Evolutionary conservation across 495 filamentous ascomycete species (phyloP).

Genomic region (Annulohypoxylon stygium): DNA sequence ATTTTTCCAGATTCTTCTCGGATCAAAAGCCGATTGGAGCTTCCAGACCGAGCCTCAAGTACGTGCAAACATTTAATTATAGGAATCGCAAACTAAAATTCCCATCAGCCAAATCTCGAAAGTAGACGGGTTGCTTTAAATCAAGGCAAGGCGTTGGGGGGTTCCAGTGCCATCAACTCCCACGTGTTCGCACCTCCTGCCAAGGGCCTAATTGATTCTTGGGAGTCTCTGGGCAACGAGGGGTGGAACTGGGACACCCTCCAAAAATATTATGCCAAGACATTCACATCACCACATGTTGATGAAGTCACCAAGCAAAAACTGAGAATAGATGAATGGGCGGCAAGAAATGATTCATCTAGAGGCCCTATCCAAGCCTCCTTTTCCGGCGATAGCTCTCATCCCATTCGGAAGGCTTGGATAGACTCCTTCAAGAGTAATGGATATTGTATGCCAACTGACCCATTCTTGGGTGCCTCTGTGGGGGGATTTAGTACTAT

Average conservation of each 20-base stretch:
- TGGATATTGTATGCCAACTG: constrained; percentile 30
- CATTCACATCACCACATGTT: constrained; percentile 32
- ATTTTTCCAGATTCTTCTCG: constrained; percentile 5
- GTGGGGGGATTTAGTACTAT: constrained; percentile 28
- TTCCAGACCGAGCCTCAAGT: constrained; percentile 17
- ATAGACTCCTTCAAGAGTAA: constrained; percentile 44
- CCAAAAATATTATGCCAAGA: constrained; percentile 45
- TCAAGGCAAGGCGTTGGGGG: constrained; percentile 69
- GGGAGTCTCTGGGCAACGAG: constrained; percentile 57
- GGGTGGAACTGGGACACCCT: constrained; percentile 58
- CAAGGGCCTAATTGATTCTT: constrained; percentile 52
- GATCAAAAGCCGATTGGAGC: constrained; percentile 13
- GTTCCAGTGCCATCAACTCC: constrained; percentile 69
- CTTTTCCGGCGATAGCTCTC: constrained; percentile 25
- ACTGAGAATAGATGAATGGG: constrained; percentile 20
- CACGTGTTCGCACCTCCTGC: constrained; percentile 47
- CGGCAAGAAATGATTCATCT: background rate
- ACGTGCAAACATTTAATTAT: background rate
- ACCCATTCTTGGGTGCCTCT: constrained; percentile 26
- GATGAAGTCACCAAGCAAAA: background rate
- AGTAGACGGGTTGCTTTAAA: constrained; percentile 58
- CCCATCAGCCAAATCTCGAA: constrained; percentile 51
- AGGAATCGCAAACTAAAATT: background rate
- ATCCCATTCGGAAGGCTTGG: constrained; percentile 46
- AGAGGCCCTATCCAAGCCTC: constrained; percentile 39